Conservation (phyloP, 2,329 filamentous ascomycete species). For the Neonectria ditissima region DNA sequence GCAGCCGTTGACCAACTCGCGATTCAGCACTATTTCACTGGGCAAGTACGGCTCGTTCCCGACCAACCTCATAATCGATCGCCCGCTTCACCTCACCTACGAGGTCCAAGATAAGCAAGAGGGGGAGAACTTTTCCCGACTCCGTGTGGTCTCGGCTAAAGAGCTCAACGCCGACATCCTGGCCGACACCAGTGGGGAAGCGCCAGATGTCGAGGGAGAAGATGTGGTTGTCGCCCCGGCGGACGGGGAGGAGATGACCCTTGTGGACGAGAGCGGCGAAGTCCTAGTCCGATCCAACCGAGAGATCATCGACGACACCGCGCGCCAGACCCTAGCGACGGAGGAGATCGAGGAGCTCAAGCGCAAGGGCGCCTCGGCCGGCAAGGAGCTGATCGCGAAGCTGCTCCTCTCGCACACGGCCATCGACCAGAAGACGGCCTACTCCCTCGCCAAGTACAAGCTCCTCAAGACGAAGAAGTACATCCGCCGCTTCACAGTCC, state of each 20-base stretch:
- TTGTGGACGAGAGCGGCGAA: conserved; percentile 57
- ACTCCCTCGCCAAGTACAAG: conserved; percentile 95
- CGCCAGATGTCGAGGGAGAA: conserved; percentile 57
- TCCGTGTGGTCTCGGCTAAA: conserved; percentile 82
- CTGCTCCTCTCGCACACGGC: conserved; percentile 89
- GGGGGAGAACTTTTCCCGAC: conserved; percentile 71
- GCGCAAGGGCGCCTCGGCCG: conserved; percentile 79
- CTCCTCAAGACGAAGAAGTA: conserved; percentile 95
- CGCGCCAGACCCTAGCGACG: conserved; percentile 81
- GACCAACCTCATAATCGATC: conserved; percentile 88
- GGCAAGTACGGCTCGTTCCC: conserved; percentile 95
- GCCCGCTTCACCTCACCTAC: conserved; percentile 91
- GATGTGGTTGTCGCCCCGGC: conserved; percentile 51
- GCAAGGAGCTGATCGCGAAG: conserved; percentile 92
- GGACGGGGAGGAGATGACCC: conserved; percentile 57
- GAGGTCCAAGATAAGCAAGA: conserved; percentile 81
- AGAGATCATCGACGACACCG: conserved; percentile 70
- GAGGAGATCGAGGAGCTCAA: conserved; percentile 81
- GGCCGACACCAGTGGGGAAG: conserved; percentile 55
- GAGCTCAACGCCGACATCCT: conserved; percentile 89
- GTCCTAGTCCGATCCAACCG: conserved; percentile 67
- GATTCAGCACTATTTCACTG: conserved; percentile 80
- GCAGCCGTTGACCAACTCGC: conserved; percentile 38
- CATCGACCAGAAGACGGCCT: conserved; percentile 93
- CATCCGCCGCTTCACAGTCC: conserved; percentile 84